These are phyloP conservation scores for Fusarium devonianum DNA, from an alignment of 2,329 filamentous ascomycete species.

Conservation along the genomic window DNA sequence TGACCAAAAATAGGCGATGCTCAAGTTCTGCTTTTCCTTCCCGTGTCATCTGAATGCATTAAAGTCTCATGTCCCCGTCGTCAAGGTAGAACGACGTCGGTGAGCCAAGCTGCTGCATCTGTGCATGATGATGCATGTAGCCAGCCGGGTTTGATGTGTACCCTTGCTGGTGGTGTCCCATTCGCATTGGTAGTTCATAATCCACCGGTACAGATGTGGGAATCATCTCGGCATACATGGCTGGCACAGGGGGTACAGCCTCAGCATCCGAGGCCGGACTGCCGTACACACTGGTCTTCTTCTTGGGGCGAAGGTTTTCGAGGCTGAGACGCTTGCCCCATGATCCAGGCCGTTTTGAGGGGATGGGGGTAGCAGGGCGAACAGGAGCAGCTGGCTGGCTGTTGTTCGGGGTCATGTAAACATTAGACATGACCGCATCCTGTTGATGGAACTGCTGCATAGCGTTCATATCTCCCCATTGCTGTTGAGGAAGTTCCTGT, in stretches of 20 bases:
- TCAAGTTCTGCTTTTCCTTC: constrained; percentile 30
- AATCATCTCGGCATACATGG: constrained; percentile 43
- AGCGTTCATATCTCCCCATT: constrained; percentile 37
- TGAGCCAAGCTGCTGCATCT: constrained; percentile 41
- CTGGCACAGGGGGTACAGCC: constrained; percentile 39
- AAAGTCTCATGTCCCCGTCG: constrained; percentile 41
- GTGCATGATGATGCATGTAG: constrained; percentile 38
- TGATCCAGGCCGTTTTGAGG: constrained; percentile 50
- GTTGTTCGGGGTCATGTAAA: constrained; percentile 36
- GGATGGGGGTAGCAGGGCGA: constrained; percentile 49
- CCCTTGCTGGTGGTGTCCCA: constrained; percentile 34
- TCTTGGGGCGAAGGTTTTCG: constrained; percentile 48
- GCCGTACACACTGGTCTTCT: constrained; percentile 46
- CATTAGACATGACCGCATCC: constrained; percentile 39
- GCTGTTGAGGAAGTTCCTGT: constrained; percentile 39
- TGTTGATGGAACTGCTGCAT: constrained; percentile 44
- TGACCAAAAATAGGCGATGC: constrained; percentile 30
- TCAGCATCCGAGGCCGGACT: constrained; percentile 41
- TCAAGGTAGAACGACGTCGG: constrained; percentile 42
- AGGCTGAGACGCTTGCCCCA: constrained; percentile 50
- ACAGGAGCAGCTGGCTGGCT: constrained; percentile 37
- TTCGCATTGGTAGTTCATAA: constrained; percentile 43
- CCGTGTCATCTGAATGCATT: constrained; percentile 29
- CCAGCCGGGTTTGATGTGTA: constrained; percentile 37
- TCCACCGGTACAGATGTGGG: constrained; percentile 40